phyloP scores from a whole-genome alignment of 306 rosid genomes.

The Gleditsia sinensis region DNA sequence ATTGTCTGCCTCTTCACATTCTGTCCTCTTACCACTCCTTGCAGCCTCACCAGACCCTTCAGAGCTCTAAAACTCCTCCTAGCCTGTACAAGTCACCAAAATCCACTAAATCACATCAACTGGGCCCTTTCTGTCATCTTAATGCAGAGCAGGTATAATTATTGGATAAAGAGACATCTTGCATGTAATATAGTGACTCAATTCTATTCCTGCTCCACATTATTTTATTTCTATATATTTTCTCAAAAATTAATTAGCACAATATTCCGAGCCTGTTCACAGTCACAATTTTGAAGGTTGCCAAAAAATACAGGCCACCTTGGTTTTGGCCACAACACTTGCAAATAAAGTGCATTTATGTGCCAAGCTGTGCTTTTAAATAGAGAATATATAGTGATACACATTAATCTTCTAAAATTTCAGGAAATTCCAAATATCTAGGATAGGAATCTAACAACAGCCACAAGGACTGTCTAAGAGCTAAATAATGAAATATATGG shows the following conservation, averaged over 20 bases:
- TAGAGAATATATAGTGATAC: background rate
- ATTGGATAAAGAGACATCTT: background rate
- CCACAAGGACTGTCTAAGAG: background rate
- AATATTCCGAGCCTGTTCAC: slow-evolving; percentile 21
- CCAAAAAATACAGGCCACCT: slow-evolving; percentile 2
- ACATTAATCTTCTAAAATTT: background rate
- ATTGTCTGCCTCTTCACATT: slow-evolving; percentile 93
- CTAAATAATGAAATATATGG: background rate
- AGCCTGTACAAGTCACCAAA: slow-evolving; percentile 69
- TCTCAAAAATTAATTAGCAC: slow-evolving; percentile 12
- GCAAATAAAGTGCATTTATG: background rate
- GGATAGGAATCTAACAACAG: background rate
- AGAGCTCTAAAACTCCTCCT: slow-evolving; percentile 94
- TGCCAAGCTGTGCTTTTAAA: slow-evolving; percentile 11
- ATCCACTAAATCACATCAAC: slow-evolving; percentile 29
- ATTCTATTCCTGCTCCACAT: background rate
- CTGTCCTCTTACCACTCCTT: slow-evolving; percentile 98
- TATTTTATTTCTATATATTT: background rate
- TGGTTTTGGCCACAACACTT: slow-evolving; percentile 7
- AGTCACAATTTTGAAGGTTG: slow-evolving; percentile 17
- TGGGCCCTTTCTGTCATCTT: slow-evolving; percentile 12
- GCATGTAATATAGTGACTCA: background rate
- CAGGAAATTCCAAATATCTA: background rate
- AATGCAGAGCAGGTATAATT: slow-evolving; percentile 6
- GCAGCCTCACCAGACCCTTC: slow-evolving; percentile 95